These are phyloP conservation scores for Escovopsis sp. DNA, from an alignment of 2,329 filamentous ascomycete species.

Conservation along the genomic window DNA sequence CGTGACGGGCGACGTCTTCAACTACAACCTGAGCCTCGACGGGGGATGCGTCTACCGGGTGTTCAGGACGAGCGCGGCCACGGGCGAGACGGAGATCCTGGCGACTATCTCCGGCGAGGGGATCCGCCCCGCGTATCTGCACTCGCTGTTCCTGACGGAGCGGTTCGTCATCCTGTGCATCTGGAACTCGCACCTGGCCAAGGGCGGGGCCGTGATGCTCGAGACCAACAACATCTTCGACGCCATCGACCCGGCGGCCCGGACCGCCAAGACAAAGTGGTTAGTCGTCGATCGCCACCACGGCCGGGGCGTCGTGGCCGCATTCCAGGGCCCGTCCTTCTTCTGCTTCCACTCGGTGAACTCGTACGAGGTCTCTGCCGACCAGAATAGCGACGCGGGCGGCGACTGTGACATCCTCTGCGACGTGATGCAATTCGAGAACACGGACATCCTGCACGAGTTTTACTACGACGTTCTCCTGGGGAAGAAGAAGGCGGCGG, in stretches of 20 bases:
- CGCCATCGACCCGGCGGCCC: constrained; percentile 44
- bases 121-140: constrained; percentile 45
- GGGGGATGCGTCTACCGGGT: constrained; percentile 42
- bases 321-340: constrained; percentile 44
- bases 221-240: constrained; percentile 50
- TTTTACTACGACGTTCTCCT: constrained; percentile 50
- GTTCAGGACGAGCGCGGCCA: constrained; percentile 44
- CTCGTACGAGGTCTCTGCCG: constrained; percentile 42
- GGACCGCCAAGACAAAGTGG: constrained; percentile 42
- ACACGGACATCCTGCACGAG: constrained; percentile 41
- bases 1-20: constrained; percentile 54
- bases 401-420: constrained; percentile 31
- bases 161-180: constrained; percentile 55
- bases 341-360: constrained; percentile 66
- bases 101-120: constrained; percentile 38
- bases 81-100: constrained; percentile 49
- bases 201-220: constrained; percentile 37
- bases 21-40: constrained; percentile 54
- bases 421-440: constrained; percentile 46
- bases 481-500: neutral
- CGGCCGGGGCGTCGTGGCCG: constrained; percentile 45
- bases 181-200: constrained; percentile 44
- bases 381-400: neutral
- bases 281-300: constrained; percentile 51
- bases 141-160: constrained; percentile 54